Evolutionary conservation across 2,329 filamentous ascomycete species (phyloP).

Genomic region (Boeremia lycopersici): DNA sequence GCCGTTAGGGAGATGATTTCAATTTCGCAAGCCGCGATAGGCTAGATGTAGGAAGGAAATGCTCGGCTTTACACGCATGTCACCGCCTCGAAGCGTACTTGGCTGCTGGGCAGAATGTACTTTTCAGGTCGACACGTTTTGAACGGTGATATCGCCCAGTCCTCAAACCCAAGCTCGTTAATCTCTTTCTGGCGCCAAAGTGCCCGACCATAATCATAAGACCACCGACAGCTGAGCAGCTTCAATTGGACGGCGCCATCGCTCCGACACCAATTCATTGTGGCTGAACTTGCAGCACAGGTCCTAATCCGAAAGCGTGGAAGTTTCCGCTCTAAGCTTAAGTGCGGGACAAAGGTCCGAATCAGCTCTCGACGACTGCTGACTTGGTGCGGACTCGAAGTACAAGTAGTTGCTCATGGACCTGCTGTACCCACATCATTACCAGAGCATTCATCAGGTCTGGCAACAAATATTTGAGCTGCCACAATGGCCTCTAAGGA

Average conservation of each 20-base stretch:
- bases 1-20: neutral
- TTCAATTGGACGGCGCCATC: conserved; percentile 3
- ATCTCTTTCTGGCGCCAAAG: neutral
- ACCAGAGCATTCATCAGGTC: neutral
- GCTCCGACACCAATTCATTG: neutral
- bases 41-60: neutral
- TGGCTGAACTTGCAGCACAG: conserved; percentile 8
- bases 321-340: neutral
- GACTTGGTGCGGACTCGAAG: neutral
- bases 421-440: neutral
- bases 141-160: neutral
- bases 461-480: neutral
- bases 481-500: conserved; percentile 14
- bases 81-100: neutral
- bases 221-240: neutral
- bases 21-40: neutral
- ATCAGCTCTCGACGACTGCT: neutral
- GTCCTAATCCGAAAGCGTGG: neutral
- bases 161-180: neutral
- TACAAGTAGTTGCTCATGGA: conserved; percentile 10
- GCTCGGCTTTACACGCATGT: neutral
- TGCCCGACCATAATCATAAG: neutral
- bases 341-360: conserved; percentile 1
- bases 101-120: neutral
- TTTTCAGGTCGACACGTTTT: neutral